Percentiles rank a stretch among this genome's conserved stretches.
phyloP scores from a whole-genome alignment of 805 yeast species.

The Diddensiella transvaalensis region DNA sequence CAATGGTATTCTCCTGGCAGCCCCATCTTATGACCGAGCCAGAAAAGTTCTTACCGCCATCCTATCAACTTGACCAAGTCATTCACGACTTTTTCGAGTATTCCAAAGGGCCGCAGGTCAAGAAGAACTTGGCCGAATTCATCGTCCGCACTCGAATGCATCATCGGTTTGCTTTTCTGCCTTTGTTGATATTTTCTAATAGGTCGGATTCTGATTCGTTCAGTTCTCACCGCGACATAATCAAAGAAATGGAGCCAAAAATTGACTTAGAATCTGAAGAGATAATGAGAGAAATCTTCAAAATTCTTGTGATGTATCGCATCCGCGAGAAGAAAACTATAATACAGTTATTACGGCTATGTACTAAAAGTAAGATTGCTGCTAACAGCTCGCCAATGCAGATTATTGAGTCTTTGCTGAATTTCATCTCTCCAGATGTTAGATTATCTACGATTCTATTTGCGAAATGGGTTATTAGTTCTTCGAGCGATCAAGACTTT shows the following conservation, averaged over 20 bases:
- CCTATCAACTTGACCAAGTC: background rate
- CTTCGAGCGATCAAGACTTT: background rate
- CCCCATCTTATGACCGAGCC: background rate
- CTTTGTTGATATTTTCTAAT: constrained; percentile 59
- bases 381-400: constrained; percentile 43
- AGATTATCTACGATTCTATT: background rate
- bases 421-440: constrained; percentile 3
- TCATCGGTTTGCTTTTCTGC: constrained; percentile 40
- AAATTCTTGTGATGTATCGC: background rate
- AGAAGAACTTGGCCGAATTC: constrained; percentile 42
- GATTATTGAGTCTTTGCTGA: constrained; percentile 32
- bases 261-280: constrained; percentile 41
- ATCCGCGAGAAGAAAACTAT: too few relatives aligned
- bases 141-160: constrained; percentile 40
- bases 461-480: background rate
- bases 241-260: constrained; percentile 50
- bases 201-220: constrained; percentile 57
- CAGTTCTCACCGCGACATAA: constrained; percentile 48
- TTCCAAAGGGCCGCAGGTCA: constrained; percentile 31
- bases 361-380: constrained; percentile 52
- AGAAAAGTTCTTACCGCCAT: background rate
- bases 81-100: background rate
- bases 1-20: constrained; percentile 52
- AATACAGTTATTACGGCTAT: constrained; percentile 49
- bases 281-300: constrained; percentile 34